Evolutionary conservation across 2,329 filamentous ascomycete genomes (phyloP).

Genomic region (Xylariaceae sp.): DNA sequence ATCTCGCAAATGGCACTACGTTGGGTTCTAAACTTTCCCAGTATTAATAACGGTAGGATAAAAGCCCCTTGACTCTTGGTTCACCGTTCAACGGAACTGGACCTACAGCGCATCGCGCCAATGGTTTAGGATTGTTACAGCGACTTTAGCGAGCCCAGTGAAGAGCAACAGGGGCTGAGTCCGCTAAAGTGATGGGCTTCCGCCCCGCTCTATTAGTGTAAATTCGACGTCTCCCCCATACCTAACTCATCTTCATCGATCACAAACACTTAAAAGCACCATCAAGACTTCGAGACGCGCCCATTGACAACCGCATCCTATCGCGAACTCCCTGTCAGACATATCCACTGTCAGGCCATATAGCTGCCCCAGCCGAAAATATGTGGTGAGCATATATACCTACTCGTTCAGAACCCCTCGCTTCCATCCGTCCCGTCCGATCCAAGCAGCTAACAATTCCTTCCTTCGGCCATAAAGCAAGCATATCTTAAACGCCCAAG

Average conservation of each 20-base stretch:
- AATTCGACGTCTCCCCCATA: not conserved
- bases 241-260: not conserved
- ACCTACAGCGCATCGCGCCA: no score
- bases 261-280: not conserved
- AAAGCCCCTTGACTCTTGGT: no score
- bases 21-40: no score
- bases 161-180: no score
- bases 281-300: conserved; percentile 20
- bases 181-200: not conserved
- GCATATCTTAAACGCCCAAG: conserved; percentile 97
- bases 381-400: conserved; percentile 18
- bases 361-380: not conserved
- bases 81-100: no score
- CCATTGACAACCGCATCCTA: conserved; percentile 1
- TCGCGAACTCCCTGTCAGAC: not conserved
- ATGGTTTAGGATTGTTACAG: no score
- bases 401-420: not conserved
- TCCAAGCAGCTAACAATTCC: conserved; percentile 3
- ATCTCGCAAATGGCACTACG: no score
- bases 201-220: conserved; percentile 8
- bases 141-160: no score
- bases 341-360: not conserved
- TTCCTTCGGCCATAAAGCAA: conserved; percentile 51
- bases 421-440: not conserved
- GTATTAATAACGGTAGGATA: no score